Conservation (phyloP, 768 basidiomycete genomes). For the Hortiboletus campestris region DNA sequence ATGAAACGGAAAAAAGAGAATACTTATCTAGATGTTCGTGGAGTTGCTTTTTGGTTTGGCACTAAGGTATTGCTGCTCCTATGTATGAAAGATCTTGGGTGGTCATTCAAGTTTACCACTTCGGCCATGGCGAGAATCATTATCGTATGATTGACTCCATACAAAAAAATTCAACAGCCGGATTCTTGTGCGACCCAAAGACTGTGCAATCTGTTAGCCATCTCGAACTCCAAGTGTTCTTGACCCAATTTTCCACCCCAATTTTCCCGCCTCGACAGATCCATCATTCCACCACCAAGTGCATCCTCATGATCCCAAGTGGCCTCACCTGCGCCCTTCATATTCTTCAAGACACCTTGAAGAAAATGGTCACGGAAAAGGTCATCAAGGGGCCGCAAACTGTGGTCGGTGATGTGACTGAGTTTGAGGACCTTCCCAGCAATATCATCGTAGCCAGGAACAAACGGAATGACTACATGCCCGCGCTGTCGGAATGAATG, state of each 20-base stretch:
- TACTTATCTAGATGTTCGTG: too few relatives aligned
- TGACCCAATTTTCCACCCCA: background rate
- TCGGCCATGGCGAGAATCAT: too few relatives aligned
- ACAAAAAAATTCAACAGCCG: background rate
- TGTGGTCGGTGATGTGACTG: slow-evolving; percentile 31
- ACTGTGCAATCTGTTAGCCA: background rate
- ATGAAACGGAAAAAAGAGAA: too few relatives aligned
- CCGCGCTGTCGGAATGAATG: background rate
- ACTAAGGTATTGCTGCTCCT: too few relatives aligned
- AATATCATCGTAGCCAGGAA: background rate
- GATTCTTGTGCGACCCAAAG: background rate
- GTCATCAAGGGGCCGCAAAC: slow-evolving; percentile 32
- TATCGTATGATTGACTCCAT: background rate
- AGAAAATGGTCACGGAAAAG: slow-evolving; percentile 33
- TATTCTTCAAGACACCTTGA: slow-evolving; percentile 34
- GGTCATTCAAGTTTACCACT: too few relatives aligned
- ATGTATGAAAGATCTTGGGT: too few relatives aligned
- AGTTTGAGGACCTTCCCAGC: slow-evolving; percentile 6
- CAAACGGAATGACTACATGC: background rate
- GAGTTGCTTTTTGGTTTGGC: too few relatives aligned
- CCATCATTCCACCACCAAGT: background rate
- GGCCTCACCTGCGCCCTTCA: slow-evolving; percentile 33
- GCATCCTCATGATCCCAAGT: slow-evolving; percentile 18
- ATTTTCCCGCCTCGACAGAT: background rate
- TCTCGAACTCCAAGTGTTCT: background rate